Conservation (phyloP, 345 rosid species). For the Erucastrum elatum region DNA sequence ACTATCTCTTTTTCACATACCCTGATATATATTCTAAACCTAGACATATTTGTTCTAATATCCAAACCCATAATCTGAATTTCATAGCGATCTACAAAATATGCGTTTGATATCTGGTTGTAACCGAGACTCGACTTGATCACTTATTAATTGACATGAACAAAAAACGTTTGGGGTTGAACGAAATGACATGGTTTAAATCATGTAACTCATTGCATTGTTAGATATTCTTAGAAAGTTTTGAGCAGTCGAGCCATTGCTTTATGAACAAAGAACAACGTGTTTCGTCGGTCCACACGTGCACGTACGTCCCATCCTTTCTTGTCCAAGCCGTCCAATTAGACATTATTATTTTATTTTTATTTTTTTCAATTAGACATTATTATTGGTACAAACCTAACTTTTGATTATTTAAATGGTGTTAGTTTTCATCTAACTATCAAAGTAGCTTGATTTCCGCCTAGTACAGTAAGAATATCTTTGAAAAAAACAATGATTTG, state of each 20-base stretch:
- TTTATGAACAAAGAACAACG: neutral
- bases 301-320: neutral
- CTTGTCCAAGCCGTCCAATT: constrained; percentile 22
- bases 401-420: neutral
- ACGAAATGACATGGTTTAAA: neutral
- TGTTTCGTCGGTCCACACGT: constrained; percentile 8
- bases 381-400: constrained; percentile 23
- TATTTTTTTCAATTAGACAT: neutral
- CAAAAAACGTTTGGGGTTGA: neutral
- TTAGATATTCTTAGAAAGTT: neutral
- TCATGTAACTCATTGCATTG: neutral
- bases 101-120: neutral
- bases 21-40: neutral
- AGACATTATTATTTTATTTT: neutral
- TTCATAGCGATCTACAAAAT: neutral
- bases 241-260: neutral
- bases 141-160: neutral
- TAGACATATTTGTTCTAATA: neutral
- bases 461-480: constrained; percentile 13
- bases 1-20: no score
- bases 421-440: neutral
- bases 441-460: constrained; percentile 20
- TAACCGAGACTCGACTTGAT: neutral
- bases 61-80: neutral
- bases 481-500: constrained; percentile 14